Evolutionary conservation across 1,139 yeast species (phyloP), one percentile per base, ranked within the genome.

Genomic region (Saccharomyces pastorianus): DNA sequence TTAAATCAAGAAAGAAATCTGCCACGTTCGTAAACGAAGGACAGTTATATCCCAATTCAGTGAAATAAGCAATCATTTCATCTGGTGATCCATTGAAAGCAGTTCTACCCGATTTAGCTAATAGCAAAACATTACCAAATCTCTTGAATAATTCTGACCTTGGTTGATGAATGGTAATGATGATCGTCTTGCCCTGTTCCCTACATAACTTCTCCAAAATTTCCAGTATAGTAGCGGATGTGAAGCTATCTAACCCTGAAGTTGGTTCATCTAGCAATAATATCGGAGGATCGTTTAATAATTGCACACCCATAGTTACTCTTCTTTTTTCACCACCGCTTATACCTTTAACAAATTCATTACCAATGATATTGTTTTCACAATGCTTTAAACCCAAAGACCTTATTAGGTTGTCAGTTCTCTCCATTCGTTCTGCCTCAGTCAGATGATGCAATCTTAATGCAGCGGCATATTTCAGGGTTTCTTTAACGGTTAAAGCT

Each of bases 251-350:
- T 26, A 89, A 74, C 0, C 96, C 96, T 0, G 95, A 86, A 0
- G 96, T 88, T 1, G 96, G 96, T 62, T 89, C 96, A 70, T 89
- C 96, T 46, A 88, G 71, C 54, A 88, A 77, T 50, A 88, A 70
- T 32, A 88, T 77, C 58, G 83, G 83, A 0, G 95, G 95, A 53
- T 81, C 81, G 53, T 84, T 83, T 44, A 88, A 72, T 46, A 88
- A 72, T 66, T 88, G 96, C 49, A 85, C 80, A 1, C 93, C 93
- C 67, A 88, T 88, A 0, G 93, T 83, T 1, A 88, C 88, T 60
- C 96, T 77, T 63, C 96, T 74, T 63, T 85, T 86, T 64, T 88
- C 96, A 54, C 96, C 96, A 11, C 96, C 96, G 31, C 93, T 84
- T 6, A 88, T 79, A 2, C 96, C 96, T 61, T 88, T 88, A 5